phyloP scores from a whole-genome alignment of 1,139 yeast species.

The Lodderomyces jiufengensis region DNA sequence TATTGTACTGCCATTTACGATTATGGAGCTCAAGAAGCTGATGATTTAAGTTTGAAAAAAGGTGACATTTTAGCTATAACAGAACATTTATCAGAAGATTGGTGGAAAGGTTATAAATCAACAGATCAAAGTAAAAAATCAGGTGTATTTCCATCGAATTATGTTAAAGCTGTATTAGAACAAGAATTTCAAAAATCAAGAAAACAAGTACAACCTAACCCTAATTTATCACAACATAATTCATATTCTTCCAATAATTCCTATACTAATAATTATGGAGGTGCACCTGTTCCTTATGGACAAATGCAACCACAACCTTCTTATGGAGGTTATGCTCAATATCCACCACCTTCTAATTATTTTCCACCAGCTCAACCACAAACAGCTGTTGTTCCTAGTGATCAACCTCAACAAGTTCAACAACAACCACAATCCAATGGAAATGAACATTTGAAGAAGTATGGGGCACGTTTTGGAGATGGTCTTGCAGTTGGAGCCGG shows the following conservation, averaged over 20 bases:
- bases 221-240: constrained; percentile 11
- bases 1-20: constrained; percentile 68
- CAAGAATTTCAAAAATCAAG: constrained; percentile 26
- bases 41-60: constrained; percentile 59
- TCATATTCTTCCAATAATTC: constrained; percentile 6
- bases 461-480: constrained; percentile 83
- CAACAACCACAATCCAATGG: constrained; percentile 21
- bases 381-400: constrained; percentile 11
- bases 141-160: constrained; percentile 91
- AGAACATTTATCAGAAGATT: constrained; percentile 77
- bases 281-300: constrained; percentile 10
- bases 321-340: constrained; percentile 43
- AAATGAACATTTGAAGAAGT: constrained; percentile 49
- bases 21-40: constrained; percentile 61
- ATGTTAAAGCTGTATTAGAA: constrained; percentile 53
- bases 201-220: constrained; percentile 10
- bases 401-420: constrained; percentile 12
- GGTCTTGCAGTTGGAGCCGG: constrained; percentile 98
- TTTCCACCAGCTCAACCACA: constrained; percentile 36
- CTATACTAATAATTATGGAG: no score
- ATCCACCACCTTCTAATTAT: constrained; percentile 46
- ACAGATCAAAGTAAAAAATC: constrained; percentile 51
- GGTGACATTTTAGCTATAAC: constrained; percentile 70
- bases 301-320: constrained; percentile 26
- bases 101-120: constrained; percentile 78